These are phyloP conservation scores for Amanita muscaria DNA, from an alignment of 768 basidiomycete genomes.

Conservation along the genomic window DNA sequence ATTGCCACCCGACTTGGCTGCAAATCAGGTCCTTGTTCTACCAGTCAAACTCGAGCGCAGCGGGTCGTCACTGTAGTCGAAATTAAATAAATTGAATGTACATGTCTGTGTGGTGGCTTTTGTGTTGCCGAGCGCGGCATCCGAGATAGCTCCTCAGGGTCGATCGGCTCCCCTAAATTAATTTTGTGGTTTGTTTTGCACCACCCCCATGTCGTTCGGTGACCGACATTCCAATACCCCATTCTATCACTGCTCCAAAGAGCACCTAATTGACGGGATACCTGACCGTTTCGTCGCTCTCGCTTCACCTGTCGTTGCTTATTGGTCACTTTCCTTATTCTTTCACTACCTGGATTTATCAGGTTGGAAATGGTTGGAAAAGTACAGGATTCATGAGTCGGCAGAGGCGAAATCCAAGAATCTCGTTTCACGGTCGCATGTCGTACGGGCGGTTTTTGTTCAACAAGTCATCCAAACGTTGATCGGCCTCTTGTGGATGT, in stretches of 20 bases:
- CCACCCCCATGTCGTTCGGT: slow-evolving; percentile 18
- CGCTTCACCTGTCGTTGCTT: slow-evolving; percentile 66
- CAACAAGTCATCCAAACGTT: slow-evolving; percentile 83
- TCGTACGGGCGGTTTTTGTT: slow-evolving; percentile 71
- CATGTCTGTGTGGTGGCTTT: no score
- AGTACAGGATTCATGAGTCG: slow-evolving; percentile 83
- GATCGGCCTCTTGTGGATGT: slow-evolving; percentile 63
- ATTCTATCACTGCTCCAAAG: slow-evolving; percentile 44
- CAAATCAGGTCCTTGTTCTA: slow-evolving; percentile 85
- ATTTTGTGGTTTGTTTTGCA: no score
- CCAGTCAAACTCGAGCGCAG: no score
- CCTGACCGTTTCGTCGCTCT: slow-evolving; percentile 69
- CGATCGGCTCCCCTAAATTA: no score
- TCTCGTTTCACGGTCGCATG: slow-evolving; percentile 58
- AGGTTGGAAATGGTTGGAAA: slow-evolving; percentile 68
- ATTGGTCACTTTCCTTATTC: slow-evolving; percentile 75
- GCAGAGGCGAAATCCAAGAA: slow-evolving; percentile 70
- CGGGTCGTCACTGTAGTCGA: no score
- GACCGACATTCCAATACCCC: slow-evolving; percentile 33
- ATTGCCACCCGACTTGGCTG: slow-evolving; percentile 86
- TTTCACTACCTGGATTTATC: slow-evolving; percentile 82
- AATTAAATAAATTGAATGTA: no score
- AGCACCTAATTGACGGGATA: slow-evolving; percentile 42
- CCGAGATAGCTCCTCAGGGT: no score
- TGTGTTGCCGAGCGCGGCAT: no score